Percentiles rank a stretch among this genome's conserved stretches.
phyloP scores from a whole-genome alignment of 139 green algal species.

The Pedinophyceae sp. region DNA sequence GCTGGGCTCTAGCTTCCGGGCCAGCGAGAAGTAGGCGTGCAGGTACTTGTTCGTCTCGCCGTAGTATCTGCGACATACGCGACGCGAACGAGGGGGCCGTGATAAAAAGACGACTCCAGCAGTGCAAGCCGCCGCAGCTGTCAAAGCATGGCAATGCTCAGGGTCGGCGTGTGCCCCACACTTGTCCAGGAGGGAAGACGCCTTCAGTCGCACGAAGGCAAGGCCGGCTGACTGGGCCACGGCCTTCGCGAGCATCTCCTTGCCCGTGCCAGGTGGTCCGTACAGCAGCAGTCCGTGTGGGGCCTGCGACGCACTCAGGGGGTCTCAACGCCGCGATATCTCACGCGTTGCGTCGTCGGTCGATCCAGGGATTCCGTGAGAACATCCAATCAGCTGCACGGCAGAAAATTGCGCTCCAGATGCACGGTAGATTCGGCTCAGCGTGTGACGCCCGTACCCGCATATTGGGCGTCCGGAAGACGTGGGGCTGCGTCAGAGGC shows the following conservation, averaged over 20 bases:
- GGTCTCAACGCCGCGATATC: too few species aligned
- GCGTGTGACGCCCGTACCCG: background rate
- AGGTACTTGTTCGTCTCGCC: background rate
- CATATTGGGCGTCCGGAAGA: background rate
- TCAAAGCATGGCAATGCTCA: slow-evolving; percentile 62
- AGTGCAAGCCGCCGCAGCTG: too few species aligned
- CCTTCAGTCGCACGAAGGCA: background rate
- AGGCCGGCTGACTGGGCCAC: background rate
- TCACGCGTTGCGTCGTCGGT: too few species aligned
- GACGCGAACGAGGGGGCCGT: slow-evolving; percentile 81
- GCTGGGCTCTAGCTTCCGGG: slow-evolving; percentile 12
- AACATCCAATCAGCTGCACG: too few species aligned
- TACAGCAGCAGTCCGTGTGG: slow-evolving; percentile 58
- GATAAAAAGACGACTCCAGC: slow-evolving; percentile 53
- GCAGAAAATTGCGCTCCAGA: too few species aligned
- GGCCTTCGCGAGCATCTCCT: slow-evolving; percentile 60
- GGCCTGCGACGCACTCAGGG: slow-evolving; percentile 2
- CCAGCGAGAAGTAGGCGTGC: background rate
- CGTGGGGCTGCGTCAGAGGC: background rate
- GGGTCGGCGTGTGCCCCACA: slow-evolving; percentile 54
- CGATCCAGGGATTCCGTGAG: too few species aligned
- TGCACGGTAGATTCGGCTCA: too few species aligned
- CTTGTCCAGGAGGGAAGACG: slow-evolving; percentile 15
- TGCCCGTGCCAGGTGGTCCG: slow-evolving; percentile 54
- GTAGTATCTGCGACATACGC: too few species aligned